Percentiles rank a stretch among this genome's conserved stretches.
Evolutionary conservation across 495 filamentous ascomycete species (phyloP).

Genomic region (Patellaria atrata): DNA sequence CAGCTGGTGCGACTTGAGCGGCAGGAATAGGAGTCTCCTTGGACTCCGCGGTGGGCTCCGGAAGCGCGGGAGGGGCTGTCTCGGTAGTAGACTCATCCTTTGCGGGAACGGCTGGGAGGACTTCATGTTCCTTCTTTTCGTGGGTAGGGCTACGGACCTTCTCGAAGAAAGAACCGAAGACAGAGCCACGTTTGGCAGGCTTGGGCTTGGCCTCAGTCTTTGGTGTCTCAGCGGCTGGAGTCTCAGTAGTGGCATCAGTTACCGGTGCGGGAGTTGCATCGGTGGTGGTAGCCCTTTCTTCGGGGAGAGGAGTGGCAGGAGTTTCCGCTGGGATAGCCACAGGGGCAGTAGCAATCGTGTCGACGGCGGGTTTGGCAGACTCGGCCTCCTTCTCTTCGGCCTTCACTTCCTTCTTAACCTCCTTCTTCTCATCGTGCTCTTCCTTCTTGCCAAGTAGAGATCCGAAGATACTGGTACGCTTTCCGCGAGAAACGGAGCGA

Average conservation of each 20-base stretch:
- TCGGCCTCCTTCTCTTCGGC: conserved; percentile 32
- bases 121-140: conserved; percentile 29
- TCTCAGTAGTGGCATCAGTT: conserved; percentile 15
- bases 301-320: conserved; percentile 21
- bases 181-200: conserved; percentile 26
- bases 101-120: conserved; percentile 22
- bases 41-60: conserved; percentile 20
- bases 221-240: conserved; percentile 5
- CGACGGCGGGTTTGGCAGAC: conserved; percentile 22
- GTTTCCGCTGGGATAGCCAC: conserved; percentile 23
- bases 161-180: conserved; percentile 28
- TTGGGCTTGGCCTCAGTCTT: conserved; percentile 18
- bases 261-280: conserved; percentile 26
- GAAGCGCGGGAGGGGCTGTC: conserved; percentile 17
- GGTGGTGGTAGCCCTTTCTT: conserved; percentile 25
- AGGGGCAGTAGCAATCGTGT: conserved; percentile 16
- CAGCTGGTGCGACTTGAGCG: conserved; percentile 5
- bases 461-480: conserved; percentile 75
- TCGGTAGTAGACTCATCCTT: conserved; percentile 19
- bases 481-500: conserved; percentile 68
- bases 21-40: conserved; percentile 3
- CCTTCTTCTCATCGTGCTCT: conserved; percentile 33
- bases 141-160: conserved; percentile 25
- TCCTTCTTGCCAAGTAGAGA: conserved; percentile 52
- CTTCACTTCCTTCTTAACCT: conserved; percentile 37